Conservation (phyloP, 108 stramenopile genomes). For the Pseudonitzschia multiseries region DNA sequence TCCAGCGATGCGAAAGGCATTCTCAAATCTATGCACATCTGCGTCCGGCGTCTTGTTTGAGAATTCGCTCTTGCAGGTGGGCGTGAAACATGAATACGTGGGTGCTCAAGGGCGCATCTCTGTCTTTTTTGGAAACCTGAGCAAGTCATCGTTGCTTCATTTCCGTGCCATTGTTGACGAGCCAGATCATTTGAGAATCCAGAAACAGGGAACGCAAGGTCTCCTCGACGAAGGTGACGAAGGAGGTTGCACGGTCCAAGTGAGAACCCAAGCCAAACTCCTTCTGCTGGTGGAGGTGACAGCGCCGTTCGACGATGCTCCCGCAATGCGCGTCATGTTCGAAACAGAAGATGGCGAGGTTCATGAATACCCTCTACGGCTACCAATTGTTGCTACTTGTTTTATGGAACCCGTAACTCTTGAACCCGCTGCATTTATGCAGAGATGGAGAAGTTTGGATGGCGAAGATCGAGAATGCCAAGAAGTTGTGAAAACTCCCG, state of each 20-base stretch:
- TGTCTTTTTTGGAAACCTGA: slow-evolving; percentile 87
- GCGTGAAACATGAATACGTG: slow-evolving; percentile 89
- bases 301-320: slow-evolving; percentile 90
- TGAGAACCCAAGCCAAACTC: slow-evolving; percentile 83
- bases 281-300: slow-evolving; percentile 81
- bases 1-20: slow-evolving; percentile 88
- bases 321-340: slow-evolving; percentile 84
- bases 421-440: slow-evolving; percentile 85
- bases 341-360: slow-evolving; percentile 77
- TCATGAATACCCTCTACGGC: slow-evolving; percentile 84
- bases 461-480: slow-evolving; percentile 90
- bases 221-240: slow-evolving; percentile 74
- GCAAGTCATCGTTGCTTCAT: slow-evolving; percentile 60
- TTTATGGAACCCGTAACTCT: slow-evolving; percentile 91
- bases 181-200: slow-evolving; percentile 77
- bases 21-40: slow-evolving; percentile 85
- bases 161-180: slow-evolving; percentile 81
- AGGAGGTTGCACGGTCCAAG: slow-evolving; percentile 80
- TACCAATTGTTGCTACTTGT: slow-evolving; percentile 91
- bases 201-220: slow-evolving; percentile 85
- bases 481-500: slow-evolving; percentile 88
- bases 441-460: slow-evolving; percentile 89
- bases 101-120: slow-evolving; percentile 88
- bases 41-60: slow-evolving; percentile 89
- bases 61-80: slow-evolving; percentile 83